Evolutionary conservation across 1,139 yeast species (phyloP).

Genomic region (Kurtzmaniella natalensis): DNA sequence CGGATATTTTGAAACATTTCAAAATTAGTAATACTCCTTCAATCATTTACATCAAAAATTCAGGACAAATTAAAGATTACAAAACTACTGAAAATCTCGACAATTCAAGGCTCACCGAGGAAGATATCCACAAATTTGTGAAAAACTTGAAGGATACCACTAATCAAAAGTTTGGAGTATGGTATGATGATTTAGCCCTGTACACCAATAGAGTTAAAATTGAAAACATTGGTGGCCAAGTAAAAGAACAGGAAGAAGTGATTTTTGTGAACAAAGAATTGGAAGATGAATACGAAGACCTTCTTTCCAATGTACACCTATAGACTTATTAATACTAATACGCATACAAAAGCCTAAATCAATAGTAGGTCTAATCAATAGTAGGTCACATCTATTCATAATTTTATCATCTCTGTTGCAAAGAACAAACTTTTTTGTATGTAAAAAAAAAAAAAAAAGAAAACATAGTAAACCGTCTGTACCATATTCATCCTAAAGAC

Average conservation of each 20-base stretch:
- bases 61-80: conserved; percentile 19
- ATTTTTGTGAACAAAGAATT: conserved; percentile 1
- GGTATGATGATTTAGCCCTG: conserved; percentile 16
- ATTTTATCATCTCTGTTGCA: too few relatives aligned
- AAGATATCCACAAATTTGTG: conserved; percentile 19
- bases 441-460: too few relatives aligned
- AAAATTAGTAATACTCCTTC: conserved; percentile 34
- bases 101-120: conserved; percentile 18
- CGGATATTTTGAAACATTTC: conserved; percentile 19
- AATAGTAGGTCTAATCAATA: too few relatives aligned
- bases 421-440: too few relatives aligned
- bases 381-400: too few relatives aligned
- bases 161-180: conserved; percentile 15
- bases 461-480: too few relatives aligned
- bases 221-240: too few relatives aligned
- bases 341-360: too few relatives aligned
- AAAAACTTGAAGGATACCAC: conserved; percentile 12
- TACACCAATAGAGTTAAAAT: too few relatives aligned
- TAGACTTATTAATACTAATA: conserved; percentile 8
- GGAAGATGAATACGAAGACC: conserved; percentile 18
- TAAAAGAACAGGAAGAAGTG: background rate
- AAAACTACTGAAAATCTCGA: conserved; percentile 26
- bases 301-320: conserved; percentile 17
- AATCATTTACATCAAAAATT: conserved; percentile 20
- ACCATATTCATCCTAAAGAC: too few relatives aligned